Conservation (phyloP, 148 eudicot genomes). For the Agrostemma githago region DNA sequence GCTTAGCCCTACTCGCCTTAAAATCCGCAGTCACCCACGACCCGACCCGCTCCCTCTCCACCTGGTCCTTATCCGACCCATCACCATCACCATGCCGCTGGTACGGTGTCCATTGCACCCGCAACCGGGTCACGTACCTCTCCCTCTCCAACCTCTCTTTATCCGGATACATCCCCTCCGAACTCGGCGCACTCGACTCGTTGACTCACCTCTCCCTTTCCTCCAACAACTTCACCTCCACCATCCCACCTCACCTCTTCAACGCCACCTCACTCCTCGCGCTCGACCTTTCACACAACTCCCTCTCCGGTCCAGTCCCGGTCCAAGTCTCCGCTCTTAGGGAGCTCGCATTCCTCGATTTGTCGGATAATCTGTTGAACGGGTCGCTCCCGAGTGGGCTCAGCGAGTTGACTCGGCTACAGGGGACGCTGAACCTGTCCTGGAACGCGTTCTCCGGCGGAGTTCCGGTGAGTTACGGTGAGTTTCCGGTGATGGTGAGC, state of each 20-base stretch:
- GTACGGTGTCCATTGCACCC: conserved; percentile 58
- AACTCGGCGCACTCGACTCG: conserved; percentile 55
- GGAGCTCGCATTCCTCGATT: conserved; percentile 44
- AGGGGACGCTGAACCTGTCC: conserved; percentile 70
- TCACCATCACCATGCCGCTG: conserved; percentile 57
- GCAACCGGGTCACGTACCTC: conserved; percentile 40
- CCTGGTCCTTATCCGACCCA: conserved; percentile 54
- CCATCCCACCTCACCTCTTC: conserved; percentile 50
- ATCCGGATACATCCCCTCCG: conserved; percentile 85
- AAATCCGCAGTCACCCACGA: conserved; percentile 68
- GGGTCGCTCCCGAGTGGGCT: conserved; percentile 58
- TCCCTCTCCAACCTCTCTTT: conserved; percentile 46
- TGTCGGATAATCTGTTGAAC: conserved; percentile 59
- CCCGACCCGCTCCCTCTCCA: conserved; percentile 46
- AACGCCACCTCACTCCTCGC: conserved; percentile 44
- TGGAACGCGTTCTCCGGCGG: conserved; percentile 61
- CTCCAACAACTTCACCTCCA: conserved; percentile 47
- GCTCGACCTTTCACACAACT: conserved; percentile 66
- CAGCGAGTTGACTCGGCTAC: conserved; percentile 39
- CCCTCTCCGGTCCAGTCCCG: conserved; percentile 60
- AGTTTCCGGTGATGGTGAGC: conserved; percentile 66
- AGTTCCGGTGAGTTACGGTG: conserved; percentile 63
- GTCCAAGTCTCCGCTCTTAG: conserved; percentile 34
- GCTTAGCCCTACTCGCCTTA: conserved; percentile 72
- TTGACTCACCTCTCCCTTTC: conserved; percentile 56